These are phyloP conservation scores for Kitagawia praeruptora DNA, from an alignment of 129 eudicot genomes.

Conservation along the genomic window DNA sequence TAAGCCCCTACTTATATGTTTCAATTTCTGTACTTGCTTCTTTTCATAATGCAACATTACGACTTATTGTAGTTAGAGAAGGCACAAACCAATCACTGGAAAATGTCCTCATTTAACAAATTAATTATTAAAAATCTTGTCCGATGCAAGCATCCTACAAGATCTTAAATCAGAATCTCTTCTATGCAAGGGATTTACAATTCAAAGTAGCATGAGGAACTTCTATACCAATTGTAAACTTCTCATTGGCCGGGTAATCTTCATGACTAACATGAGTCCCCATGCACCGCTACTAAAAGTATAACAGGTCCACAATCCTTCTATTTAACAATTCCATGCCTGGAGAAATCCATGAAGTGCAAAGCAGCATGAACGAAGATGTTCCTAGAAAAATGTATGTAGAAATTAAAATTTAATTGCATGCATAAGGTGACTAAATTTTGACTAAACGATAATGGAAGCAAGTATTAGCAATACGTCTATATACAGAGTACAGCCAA, in stretches of 20 bases:
- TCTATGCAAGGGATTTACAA: background rate
- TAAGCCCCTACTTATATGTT: background rate
- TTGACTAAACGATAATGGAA: no score
- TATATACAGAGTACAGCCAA: no score
- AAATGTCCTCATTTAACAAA: background rate
- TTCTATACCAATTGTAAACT: background rate
- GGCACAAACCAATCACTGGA: background rate
- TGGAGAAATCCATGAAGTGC: background rate
- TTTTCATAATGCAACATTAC: background rate
- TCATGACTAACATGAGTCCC: background rate
- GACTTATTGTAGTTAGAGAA: background rate
- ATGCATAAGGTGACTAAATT: no score
- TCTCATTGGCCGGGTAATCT: background rate
- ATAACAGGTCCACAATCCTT: background rate
- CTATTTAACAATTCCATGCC: background rate
- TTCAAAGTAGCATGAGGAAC: background rate
- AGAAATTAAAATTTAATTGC: background rate
- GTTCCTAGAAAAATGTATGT: background rate
- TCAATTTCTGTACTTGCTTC: background rate
- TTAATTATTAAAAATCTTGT: no score
- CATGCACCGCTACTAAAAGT: background rate
- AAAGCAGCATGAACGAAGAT: background rate
- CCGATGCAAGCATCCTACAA: background rate
- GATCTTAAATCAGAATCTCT: background rate
- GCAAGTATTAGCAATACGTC: no score